Evolutionary conservation across 2,329 filamentous ascomycete genomes (phyloP).

Genomic region (Simplicillium sp.): DNA sequence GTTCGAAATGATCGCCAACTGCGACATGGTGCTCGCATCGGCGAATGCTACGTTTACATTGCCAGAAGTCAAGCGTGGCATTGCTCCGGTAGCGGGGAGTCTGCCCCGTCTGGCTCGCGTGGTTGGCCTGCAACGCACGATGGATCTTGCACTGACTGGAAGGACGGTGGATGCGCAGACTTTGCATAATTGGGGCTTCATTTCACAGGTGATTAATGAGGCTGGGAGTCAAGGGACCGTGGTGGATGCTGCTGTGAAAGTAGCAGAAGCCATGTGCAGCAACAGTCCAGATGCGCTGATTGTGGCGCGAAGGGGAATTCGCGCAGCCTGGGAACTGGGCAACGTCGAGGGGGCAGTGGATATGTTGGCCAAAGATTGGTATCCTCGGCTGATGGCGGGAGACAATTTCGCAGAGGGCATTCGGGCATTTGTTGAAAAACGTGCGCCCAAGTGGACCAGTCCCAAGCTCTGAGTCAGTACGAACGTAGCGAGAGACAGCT

Average conservation of each 20-base stretch:
- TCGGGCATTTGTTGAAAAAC: not conserved
- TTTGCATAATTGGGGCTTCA: conserved; percentile 12
- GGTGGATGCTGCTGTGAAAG: conserved; percentile 43
- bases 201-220: conserved; percentile 16
- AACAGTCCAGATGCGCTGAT: conserved; percentile 66
- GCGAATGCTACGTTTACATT: conserved; percentile 50
- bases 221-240: conserved; percentile 20
- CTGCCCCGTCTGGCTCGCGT: conserved; percentile 55
- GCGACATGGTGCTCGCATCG: conserved; percentile 58
- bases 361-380: not conserved
- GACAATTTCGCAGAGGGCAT: conserved; percentile 1
- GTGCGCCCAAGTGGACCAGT: not conserved
- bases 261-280: conserved; percentile 49
- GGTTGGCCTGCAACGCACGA: conserved; percentile 55
- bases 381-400: not conserved
- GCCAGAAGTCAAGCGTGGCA: conserved; percentile 61
- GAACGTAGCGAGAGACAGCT: no score
- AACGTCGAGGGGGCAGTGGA: conserved; percentile 44
- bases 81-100: conserved; percentile 60
- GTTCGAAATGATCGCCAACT: conserved; percentile 63
- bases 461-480: not conserved
- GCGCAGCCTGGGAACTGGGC: conserved; percentile 59
- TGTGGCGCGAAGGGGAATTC: conserved; percentile 57
- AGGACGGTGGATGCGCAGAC: conserved; percentile 42
- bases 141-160: conserved; percentile 58